phyloP scores from a whole-genome alignment of 331 rosid genomes.

The Arachis monticola region DNA sequence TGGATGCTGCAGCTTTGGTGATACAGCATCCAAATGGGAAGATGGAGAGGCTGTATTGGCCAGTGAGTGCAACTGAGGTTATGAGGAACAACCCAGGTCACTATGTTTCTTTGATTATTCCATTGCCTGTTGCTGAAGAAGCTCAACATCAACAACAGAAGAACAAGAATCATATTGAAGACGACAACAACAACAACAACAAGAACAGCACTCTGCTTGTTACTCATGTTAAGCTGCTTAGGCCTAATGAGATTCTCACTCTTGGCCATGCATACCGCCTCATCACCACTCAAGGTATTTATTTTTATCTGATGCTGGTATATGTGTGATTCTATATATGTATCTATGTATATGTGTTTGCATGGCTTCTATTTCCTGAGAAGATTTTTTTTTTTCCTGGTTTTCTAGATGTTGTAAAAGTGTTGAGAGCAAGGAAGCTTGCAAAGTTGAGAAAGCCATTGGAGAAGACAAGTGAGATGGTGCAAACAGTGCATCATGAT shows the following conservation, averaged over 20 bases:
- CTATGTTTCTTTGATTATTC: conserved; percentile 84
- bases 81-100: conserved; percentile 91
- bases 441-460: conserved; percentile 65
- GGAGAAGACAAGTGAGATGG: conserved; percentile 43
- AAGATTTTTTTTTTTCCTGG: conserved; percentile 19
- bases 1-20: conserved; percentile 97
- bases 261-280: conserved; percentile 96
- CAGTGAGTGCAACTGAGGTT: conserved; percentile 77
- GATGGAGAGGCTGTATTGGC: conserved; percentile 87
- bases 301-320: too few relatives aligned
- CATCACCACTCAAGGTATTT: conserved; percentile 75
- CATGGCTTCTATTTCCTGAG: background rate
- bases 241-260: conserved; percentile 79
- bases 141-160: conserved; percentile 34
- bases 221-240: conserved; percentile 87
- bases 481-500: conserved; percentile 38
- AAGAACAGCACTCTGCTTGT: conserved; percentile 59
- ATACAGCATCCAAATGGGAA: conserved; percentile 93
- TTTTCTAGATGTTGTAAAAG: conserved; percentile 76
- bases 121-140: conserved; percentile 60
- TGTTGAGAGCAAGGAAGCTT: conserved; percentile 69
- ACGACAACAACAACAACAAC: conserved; percentile 23
- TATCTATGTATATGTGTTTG: background rate
- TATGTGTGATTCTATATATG: background rate
- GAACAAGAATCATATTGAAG: conserved; percentile 11